Percentiles rank a stretch among this genome's conserved stretches.
Evolutionary conservation across 495 filamentous ascomycete species (phyloP).

Genomic region (Talaromyces liani): DNA sequence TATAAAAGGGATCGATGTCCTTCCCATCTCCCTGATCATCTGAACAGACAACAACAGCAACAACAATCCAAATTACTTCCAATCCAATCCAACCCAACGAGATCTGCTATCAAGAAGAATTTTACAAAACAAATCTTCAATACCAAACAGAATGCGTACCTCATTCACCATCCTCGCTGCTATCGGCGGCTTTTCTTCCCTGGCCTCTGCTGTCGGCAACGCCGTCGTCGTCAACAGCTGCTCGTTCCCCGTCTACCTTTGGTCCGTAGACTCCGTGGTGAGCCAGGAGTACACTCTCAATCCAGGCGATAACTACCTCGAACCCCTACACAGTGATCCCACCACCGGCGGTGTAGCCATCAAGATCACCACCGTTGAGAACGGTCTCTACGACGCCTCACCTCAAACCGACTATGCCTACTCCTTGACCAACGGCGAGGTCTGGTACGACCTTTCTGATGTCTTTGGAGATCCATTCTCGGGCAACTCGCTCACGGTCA

Average conservation of each 20-base stretch:
- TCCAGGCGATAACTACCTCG: slow-evolving; percentile 28
- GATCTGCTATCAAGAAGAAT: not conserved
- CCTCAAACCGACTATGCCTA: slow-evolving; percentile 49
- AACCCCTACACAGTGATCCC: slow-evolving; percentile 37
- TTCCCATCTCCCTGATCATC: not conserved
- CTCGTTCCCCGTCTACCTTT: slow-evolving; percentile 39
- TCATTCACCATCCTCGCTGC: slow-evolving; percentile 18
- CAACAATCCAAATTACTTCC: not conserved
- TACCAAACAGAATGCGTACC: slow-evolving; percentile 23
- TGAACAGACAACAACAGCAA: not conserved
- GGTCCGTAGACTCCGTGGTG: slow-evolving; percentile 47
- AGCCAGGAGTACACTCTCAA: slow-evolving; percentile 30
- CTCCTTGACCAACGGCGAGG: slow-evolving; percentile 35
- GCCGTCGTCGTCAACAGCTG: slow-evolving; percentile 49
- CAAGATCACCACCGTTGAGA: slow-evolving; percentile 42
- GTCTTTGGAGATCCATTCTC: slow-evolving; percentile 50
- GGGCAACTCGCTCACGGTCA: slow-evolving; percentile 34
- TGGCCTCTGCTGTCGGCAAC: slow-evolving; percentile 37
- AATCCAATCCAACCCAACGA: not conserved
- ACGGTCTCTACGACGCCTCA: slow-evolving; percentile 47
- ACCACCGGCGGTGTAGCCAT: slow-evolving; percentile 47
- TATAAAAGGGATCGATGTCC: not conserved
- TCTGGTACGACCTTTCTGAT: slow-evolving; percentile 51
- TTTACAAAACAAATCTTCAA: not conserved
- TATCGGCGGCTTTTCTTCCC: slow-evolving; percentile 19